Evolutionary conservation across 1,139 yeast species (phyloP).

Genomic region (Pneumocystis murina): DNA sequence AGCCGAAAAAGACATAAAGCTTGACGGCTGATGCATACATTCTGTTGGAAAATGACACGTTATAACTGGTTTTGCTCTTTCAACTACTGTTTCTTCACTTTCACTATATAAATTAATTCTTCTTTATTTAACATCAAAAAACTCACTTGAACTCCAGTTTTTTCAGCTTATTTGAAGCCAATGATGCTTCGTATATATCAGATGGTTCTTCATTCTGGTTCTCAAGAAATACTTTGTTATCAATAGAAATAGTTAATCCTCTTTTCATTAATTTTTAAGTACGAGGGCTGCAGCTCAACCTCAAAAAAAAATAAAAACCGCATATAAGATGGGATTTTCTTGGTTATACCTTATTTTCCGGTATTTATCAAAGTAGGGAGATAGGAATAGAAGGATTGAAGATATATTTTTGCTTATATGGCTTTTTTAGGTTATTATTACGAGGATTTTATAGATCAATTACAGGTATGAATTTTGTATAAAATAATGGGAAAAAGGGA

Average conservation of each 20-base stretch:
- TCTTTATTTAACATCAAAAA: neutral
- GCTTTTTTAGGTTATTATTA: neutral
- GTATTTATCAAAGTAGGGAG: neutral
- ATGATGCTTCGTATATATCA: neutral
- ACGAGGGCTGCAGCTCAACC: neutral
- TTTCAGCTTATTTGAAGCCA: neutral
- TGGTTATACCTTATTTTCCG: neutral
- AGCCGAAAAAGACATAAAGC: neutral
- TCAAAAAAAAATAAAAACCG: neutral
- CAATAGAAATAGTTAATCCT: neutral
- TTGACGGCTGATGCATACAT: neutral
- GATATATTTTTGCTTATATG: neutral
- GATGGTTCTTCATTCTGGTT: neutral
- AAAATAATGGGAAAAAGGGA: neutral
- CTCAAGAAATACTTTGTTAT: neutral
- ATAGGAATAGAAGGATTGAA: neutral
- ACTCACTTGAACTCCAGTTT: neutral
- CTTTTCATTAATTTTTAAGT: neutral
- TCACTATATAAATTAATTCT: neutral
- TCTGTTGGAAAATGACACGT: neutral
- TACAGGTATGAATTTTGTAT: neutral
- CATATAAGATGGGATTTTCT: neutral
- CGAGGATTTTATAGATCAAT: neutral
- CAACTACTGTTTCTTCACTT: neutral
- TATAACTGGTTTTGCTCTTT: neutral